Conservation (phyloP, 768 basidiomycete species). For the Rubroboletus satanas region DNA sequence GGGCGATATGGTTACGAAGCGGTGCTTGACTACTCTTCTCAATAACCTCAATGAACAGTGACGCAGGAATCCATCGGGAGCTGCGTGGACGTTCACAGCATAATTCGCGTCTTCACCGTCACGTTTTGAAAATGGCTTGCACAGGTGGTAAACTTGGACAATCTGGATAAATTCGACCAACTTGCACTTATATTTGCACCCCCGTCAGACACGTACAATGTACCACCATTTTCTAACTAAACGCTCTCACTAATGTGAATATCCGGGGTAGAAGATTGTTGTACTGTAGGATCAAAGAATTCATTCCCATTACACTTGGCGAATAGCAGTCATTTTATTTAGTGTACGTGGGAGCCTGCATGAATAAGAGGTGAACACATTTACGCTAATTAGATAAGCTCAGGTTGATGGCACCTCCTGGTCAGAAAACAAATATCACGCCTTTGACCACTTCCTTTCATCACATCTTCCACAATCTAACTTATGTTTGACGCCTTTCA, state of each 20-base stretch:
- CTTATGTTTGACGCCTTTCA: conserved; percentile 17
- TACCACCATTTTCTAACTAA: conserved; percentile 32
- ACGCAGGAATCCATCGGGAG: background rate
- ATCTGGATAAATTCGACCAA: conserved; percentile 28
- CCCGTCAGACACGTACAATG: conserved; percentile 24
- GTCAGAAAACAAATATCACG: too few relatives aligned
- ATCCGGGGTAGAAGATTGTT: conserved; percentile 32
- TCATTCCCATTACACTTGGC: conserved; percentile 3
- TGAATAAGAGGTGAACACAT: background rate
- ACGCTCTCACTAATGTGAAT: conserved; percentile 30
- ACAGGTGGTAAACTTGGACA: conserved; percentile 28
- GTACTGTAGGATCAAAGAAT: conserved; percentile 30
- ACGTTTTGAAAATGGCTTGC: conserved; percentile 16
- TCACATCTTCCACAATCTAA: background rate
- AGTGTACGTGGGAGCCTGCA: conserved; percentile 11
- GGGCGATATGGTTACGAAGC: conserved; percentile 98
- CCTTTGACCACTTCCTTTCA: background rate
- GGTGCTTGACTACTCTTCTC: conserved; percentile 84
- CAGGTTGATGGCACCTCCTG: too few relatives aligned
- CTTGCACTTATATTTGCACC: conserved; percentile 30
- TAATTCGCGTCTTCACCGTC: conserved; percentile 2
- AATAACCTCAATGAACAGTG: conserved; percentile 80
- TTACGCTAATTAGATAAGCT: too few relatives aligned
- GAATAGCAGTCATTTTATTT: background rate
- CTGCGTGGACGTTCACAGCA: conserved; percentile 1